Evolutionary conservation across 306 rosid genomes (phyloP), one percentile per base, ranked within the genome.

Genomic region (Quercus variabilis): DNA sequence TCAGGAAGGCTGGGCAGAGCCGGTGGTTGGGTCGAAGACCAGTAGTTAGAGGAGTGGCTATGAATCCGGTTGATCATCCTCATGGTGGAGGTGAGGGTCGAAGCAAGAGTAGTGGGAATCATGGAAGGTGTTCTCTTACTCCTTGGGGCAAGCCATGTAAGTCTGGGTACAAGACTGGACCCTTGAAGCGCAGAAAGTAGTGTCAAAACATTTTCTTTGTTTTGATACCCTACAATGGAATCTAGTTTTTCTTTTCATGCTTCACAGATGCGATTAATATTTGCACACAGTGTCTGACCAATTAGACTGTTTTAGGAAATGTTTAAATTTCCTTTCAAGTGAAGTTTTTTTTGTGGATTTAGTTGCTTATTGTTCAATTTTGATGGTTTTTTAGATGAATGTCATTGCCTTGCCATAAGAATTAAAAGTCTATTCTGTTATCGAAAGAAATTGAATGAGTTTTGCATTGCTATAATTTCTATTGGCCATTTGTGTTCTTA

Each of bases 61-160:
- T 94, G 98, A 94, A 92, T 80, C 93, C 90, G 0, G 79, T 91
- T 28, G 96, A 92, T 84, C 97, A 89, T 89, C 97, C 96, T 69
- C 96, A 92, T 64, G 98, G 98, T 75, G 94, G 98, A 81, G 96
- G 97, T 62, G 96, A 89, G 87, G 97, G 96, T 72, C 87, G 79
- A 84, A 89, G 97, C 85, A 92, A 88, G 90, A 87, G 92, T 82
- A 82, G 93, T 82, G 98, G 94, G 3, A 55, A 56, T 54, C 81
- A 51, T 55, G 96, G 98, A 17, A 72, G 26, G 78, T 83, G 77
- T 33, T 86, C 97, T 60, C 91, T 78, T 19, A 84, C 96, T 74
- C 98, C 97, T 41, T 92, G 94, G 97, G 97, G 96, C 23, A 94
- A 92, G 78, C 98, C 97, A 49, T 82, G 86, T 3, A 92, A 94